Evolutionary conservation across 345 rosid genomes (phyloP), one percentile per base, ranked within the genome.

Genomic region (Leavenworthia alabamica): DNA sequence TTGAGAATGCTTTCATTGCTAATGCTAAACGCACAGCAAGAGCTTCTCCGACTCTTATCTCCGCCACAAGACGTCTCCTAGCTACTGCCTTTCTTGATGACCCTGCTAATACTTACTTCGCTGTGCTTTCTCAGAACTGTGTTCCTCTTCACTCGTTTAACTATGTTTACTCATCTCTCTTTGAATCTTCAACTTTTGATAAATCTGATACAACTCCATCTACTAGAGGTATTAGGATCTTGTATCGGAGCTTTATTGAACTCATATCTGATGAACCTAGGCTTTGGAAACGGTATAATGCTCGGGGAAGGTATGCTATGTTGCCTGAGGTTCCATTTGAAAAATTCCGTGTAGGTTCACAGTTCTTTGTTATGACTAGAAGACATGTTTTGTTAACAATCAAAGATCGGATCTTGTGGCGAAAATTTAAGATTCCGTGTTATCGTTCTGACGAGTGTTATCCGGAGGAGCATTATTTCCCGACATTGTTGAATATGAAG

Each of bases 401-500:
- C 13, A 82, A 73, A 56, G 96, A 91, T 74, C 83, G 86, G 29
- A 51, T 52, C 59, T 74, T 88, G 32, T 91, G 98, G 98, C 80
- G 70, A 56, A 88, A 91, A 74, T 91, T 93, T 50, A 78, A 76
- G 81, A 39, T 79, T 17, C 88, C 97, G 0, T 89, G 99, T 73
- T 93, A 85, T 67, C 66, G 78, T 26, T 80, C 82, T 1, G 82
- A 82, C 11, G 88, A 81, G 55, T 89, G 99, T 60, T 89, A 82
- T 73, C 99, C 99, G 0, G 99, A 93, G 56, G 99, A 89, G 82
- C 99, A 93, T 72, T 93, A 93, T 58, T 93, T 93, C 44, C 96
- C 99, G 11, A 93, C 99, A n/a, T 35, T 93, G 57, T 58, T 93
- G 70, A 83, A 86, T 40, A 85, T 89, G 97, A 68, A 56, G 73